Base-by-base conservation (phyloP, 1,284 basidiomycete species). In the Tausonia pullulans region DNA sequence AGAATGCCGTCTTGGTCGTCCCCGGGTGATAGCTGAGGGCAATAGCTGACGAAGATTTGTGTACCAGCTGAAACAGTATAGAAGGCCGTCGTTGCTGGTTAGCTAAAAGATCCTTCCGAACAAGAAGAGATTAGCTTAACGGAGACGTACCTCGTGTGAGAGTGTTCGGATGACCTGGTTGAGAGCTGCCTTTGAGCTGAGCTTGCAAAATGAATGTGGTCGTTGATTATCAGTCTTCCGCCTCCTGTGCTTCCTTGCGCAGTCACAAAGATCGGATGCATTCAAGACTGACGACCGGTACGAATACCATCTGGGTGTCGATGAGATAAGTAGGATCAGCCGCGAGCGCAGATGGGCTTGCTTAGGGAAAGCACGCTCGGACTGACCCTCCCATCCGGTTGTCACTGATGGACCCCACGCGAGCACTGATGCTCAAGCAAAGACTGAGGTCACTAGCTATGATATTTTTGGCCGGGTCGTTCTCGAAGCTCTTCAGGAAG, bases 101-200 rank as follows among this genome's bases (percentile, higher is more conserved):
- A 27, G 27, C 27, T 27, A 27, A 27, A 27, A 27, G 27, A 27
- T 27, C 27, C 27, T 27, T 27, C 27, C 27, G 27, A 27, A 27
- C 2, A 27, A 27, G 27, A 27, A 27, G 27, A 27, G 27, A 27
- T 27, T 27, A 27, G 27, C 27, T 45, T 14, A n/a, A 40, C 10
- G 39, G 61, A 8, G 4, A 43, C 69, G 39, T 78, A 88, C 78
- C 70, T 88, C 83, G 65, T 83, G 76, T 71, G 87, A 83, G 67
- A 87, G 82, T 2, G 84, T 86, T 66, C 83, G 82, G 71, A 87
- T 77, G 58, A 85, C 79, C 73, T 88, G 86, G 72, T 88, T 87
- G 65, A 88, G 78, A 54, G 87, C 86, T 0, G 86, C 83, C 73
- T 88, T 88, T 63, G 85, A 86, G 1, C 74, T 76, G 58, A n/a